Evolutionary conservation across 1,284 basidiomycete genomes (phyloP), one percentile per base, ranked within the genome.

Genomic region (Salmacisia buchloeana): DNA sequence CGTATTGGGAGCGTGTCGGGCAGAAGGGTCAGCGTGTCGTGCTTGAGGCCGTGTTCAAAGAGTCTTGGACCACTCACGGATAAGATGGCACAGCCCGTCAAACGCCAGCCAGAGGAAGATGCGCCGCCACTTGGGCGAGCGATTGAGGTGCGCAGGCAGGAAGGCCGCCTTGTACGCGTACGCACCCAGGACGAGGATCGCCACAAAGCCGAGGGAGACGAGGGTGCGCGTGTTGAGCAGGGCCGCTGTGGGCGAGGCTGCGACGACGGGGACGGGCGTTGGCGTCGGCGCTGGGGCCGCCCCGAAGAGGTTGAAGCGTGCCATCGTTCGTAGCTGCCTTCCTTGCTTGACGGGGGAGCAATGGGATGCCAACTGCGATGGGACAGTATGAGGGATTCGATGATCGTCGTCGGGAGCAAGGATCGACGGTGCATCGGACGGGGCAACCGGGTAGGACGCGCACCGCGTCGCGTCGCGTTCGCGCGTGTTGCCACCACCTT

Each of bases 51-150:
- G 36, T 38, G 9, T 38, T 9, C 10, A 18, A 38, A 18, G 36
- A 38, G 18, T 10, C 10, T 38, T 38, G 9, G 36, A 23, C 13
- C 7, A 59, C 62, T 21, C 46, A 67, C 62, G 64, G 21, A 66
- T 67, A 12, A 75, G 56, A 57, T 77, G 73, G 41, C 71, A 74
- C 35, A 77, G 65, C 29, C 62, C 62, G 63, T 76, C 76, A 57
- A 78, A 76, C n/a, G 67, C 63, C 29, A 78, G 71, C 76, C 75
- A 78, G 60, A 72, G 61, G 36, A 68, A 71, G 58, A 71, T 69
- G 57, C 39, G 21, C 31, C 60, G 63, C 6, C 63, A 61, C 46
- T 73, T 75, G 52, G 31, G 9, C 10, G 33, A 45, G 4, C 29
- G 49, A 31, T 27, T 31, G 2, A 54, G 27, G 21, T 54, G 49